Evolutionary conservation across 305 asterid species (phyloP), one percentile per base, ranked within the genome.

Genomic region (Fraxinus sp.): DNA sequence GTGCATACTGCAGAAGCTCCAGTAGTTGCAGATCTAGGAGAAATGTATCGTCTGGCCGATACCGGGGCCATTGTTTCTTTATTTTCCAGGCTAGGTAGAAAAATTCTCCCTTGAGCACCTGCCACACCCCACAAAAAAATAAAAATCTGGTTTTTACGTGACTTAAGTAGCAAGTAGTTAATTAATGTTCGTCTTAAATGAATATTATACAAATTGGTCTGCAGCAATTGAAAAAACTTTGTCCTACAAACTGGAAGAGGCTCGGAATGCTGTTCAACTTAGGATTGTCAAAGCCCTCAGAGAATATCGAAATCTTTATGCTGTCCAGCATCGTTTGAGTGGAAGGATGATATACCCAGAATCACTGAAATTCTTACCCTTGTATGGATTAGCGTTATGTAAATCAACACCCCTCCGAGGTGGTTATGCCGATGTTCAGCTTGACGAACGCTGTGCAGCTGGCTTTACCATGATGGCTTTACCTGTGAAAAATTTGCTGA

Each of bases 1-100:
- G 99, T 96, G 78, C 99, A 93, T 87, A 96, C 98, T 39, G 97
- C 98, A 2, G 98, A 97, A 32, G 98, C 96, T 89, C 98, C 98
- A 73, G 99, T 96, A 83, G 97, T 93, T 85, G 82, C 98, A 79
- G 98, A 96, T 86, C 85, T 96, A 30, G 92, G 92, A 79, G 98
- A 94, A 89, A 94, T 96, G 98, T 96, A 94, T 86, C 98, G 97
- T 81, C 87, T 89, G 88, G 98, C 99, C 64, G 99, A 96, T 87
- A 86, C 91, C 64, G 98, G 98, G 43, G 98, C 99, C 43, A 84
- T 93, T 85, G 81, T 94, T 80, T 94, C 98, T 81, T 81, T 96
- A 82, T 85, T 94, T 81, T 90, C 97, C 84, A 92, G 99, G 91
- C 97, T 96, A 84, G 99, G 99, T 94, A 93, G 86, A 82, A 78